Conservation (phyloP, 2,329 filamentous ascomycete species). For the Fusarium verrucosum region DNA sequence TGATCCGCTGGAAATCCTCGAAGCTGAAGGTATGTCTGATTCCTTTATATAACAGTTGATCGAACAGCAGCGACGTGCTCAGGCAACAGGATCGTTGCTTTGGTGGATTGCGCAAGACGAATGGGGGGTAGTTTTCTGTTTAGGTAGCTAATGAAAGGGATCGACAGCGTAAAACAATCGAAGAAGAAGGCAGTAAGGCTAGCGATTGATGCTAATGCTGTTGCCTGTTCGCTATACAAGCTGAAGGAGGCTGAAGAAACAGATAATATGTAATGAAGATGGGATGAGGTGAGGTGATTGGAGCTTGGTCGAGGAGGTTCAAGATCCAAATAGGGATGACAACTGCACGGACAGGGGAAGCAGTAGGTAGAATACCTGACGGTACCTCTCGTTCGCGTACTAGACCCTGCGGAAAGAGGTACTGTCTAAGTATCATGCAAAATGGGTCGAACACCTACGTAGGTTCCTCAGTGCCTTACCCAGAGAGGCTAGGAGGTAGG, state of each 20-base stretch:
- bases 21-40: background rate
- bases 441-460: background rate
- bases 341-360: constrained; percentile 9
- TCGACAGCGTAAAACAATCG: background rate
- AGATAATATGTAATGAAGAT: constrained; percentile 4
- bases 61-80: background rate
- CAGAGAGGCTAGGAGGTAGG: too few species aligned
- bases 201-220: background rate
- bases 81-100: constrained; percentile 29
- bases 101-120: constrained; percentile 20
- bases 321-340: constrained; percentile 29
- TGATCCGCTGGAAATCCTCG: background rate
- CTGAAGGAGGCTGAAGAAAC: background rate
- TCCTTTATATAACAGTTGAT: constrained; percentile 1
- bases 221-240: background rate
- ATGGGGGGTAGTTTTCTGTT: background rate
- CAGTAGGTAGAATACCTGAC: background rate
- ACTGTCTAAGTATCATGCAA: background rate
- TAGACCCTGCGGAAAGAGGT: background rate
- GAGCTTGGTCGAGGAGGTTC: constrained; percentile 24
- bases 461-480: too few species aligned
- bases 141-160: background rate
- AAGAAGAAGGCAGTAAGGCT: background rate
- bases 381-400: background rate
- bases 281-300: constrained; percentile 30